A percentile compares a stretch with the other conserved stretches of the same genome.
These are phyloP conservation scores for Trypethelium eluteriae DNA, from an alignment of 495 filamentous ascomycete genomes.

Conservation along the genomic window DNA sequence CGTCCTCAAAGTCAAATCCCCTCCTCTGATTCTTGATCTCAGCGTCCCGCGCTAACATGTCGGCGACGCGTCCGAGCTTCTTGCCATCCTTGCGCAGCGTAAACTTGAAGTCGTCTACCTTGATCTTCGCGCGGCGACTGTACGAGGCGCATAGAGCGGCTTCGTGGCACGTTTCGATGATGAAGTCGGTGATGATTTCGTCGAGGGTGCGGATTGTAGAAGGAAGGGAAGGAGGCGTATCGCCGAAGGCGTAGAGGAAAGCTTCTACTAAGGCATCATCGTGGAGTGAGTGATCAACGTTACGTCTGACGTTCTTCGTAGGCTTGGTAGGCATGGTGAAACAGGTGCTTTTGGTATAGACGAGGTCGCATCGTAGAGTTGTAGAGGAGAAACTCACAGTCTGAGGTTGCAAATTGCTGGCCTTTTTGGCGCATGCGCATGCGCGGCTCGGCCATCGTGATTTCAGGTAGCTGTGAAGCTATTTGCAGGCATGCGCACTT, in stretches of 20 bases:
- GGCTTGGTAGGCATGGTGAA: background rate
- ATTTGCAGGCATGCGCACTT: background rate
- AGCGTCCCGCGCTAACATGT: slow-evolving; percentile 72
- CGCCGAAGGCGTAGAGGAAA: slow-evolving; percentile 83
- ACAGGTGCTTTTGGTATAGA: too few species aligned
- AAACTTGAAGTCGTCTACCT: slow-evolving; percentile 95
- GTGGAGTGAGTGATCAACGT: background rate
- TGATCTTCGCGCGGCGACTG: slow-evolving; percentile 84
- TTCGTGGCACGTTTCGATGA: slow-evolving; percentile 78
- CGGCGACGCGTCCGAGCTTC: slow-evolving; percentile 83
- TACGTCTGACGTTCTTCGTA: background rate
- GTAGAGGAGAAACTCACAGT: slow-evolving; percentile 47
- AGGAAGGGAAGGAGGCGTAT: slow-evolving; percentile 60
- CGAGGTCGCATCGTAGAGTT: too few species aligned
- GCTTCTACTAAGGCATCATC: slow-evolving; percentile 51
- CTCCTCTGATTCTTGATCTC: slow-evolving; percentile 70
- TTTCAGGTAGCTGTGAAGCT: background rate
- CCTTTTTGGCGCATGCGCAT: slow-evolving; percentile 64
- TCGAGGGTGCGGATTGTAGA: slow-evolving; percentile 81
- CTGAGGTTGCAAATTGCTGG: slow-evolving; percentile 78
- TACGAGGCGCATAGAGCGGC: slow-evolving; percentile 74
- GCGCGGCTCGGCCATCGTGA: slow-evolving; percentile 36
- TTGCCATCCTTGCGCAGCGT: slow-evolving; percentile 73
- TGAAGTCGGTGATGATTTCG: slow-evolving; percentile 80
- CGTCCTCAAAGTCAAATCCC: slow-evolving; percentile 52